Base-by-base conservation (phyloP, 306 rosid genomes). In the Myrica gale region DNA sequence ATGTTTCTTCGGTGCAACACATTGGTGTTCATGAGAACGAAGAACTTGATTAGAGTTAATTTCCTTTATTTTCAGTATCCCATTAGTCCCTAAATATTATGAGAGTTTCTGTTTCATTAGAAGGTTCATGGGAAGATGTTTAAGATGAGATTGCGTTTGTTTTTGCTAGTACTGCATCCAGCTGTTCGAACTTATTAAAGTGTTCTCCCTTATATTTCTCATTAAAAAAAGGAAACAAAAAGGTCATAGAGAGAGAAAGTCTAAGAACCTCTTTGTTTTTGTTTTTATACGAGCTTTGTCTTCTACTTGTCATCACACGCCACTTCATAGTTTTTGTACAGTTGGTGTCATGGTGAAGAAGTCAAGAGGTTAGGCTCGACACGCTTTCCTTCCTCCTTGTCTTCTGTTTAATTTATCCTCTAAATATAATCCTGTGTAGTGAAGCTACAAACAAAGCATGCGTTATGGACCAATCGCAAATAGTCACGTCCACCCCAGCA, bases 331-430 rank as follows among this genome's bases (percentile, higher is more conserved):
- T 74, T 72, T 32, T 77, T 80, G 81, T 73, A 74, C 60, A 21
- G 78, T 61, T 79, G 79, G 53, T n/a, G n/a, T n/a, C n/a, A n/a
- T n/a, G n/a, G n/a, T 65, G 68, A 70, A 78, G 77, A 72, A 72
- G 84, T 80, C 81, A 76, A 82, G 76, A 74, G 52, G 5, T 43
- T 39, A 19, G 52, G 7, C 42, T 48, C 71, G 52, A 17, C 32
- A 61, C 50, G 32, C 70, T n/a, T 26, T 23, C 47, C 52, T 37
- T 13, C 11, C 26, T 23, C 48, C 63, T 21, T 71, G 51, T 71
- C 76, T 62, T 50, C 60, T 63, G 15, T 45, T 26, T 61, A 61
- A 52, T 42, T 17, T 43, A 20, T 56, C 52, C 46, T 50, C 7
- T 68, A 23, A 65, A 11, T 4, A 32, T 43, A 42, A 44, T 26